Base-by-base conservation (phyloP, 257 asterid species). In the Nicotiana otophora region DNA sequence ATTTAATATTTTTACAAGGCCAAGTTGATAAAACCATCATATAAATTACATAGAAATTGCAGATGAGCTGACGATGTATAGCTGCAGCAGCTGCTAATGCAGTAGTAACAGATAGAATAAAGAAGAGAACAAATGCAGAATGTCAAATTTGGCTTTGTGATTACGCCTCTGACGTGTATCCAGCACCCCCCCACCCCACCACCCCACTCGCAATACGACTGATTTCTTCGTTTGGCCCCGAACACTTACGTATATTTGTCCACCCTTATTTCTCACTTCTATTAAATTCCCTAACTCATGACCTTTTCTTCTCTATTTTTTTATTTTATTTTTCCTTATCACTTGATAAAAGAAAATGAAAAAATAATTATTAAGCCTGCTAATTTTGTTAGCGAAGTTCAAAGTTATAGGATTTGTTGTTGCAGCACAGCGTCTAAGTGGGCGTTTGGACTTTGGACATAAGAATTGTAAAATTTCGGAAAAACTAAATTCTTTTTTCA, bases 151-250 rank as follows among this genome's bases (percentile, higher is more conserved):
- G 80, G 80, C 80, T 26, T 74, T 74, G 26, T 26, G 80, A 74
- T 74, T 74, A 74, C 80, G 31, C 62, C 60, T 51, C 63, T 74
- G 80, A 74, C 80, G 80, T 74, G 80, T 51, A 74, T 74, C 80
- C 42, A 23, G 15, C 62, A 14, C 39, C 63, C 23, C 23, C n/a
- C 1, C 61, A 1, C 63, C 11, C 77, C 26, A 20, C 10, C 5
- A 5, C 2, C 51, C 16, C 75, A 33, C 26, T 28, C 1, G 36
- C 8, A 74, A 46, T 48, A 46, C 63, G 62, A 48, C 46, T 39
- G 9, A 74, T 74, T 74, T 74, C 80, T 74, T 26, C 16, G 46
- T 48, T 74, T 74, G 51, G 63, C 63, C 26, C 79, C 79, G 23
- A 70, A 11, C 34, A 5, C 15, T 12, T 70, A 42, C 78, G 34